phyloP scores from a whole-genome alignment of 805 yeast genomes.

The Zygosaccharomyces pseudorouxii region DNA sequence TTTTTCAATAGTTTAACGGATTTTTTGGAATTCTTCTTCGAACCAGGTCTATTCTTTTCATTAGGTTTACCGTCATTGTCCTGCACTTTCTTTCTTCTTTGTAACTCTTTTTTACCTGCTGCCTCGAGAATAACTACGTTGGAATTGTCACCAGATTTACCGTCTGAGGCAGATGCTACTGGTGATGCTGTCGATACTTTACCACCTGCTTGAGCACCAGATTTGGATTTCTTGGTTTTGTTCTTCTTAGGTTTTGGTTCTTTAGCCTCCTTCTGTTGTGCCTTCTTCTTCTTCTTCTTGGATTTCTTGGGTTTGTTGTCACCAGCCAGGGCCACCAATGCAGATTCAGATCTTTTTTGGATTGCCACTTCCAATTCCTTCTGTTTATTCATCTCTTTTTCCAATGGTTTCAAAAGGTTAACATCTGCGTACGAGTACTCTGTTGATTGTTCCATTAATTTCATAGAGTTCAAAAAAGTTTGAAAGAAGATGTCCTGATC shows the following conservation, averaged over 20 bases:
- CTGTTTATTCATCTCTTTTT: constrained; percentile 26
- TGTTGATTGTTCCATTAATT: constrained; percentile 19
- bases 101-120: constrained; percentile 31
- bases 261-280: constrained; percentile 9
- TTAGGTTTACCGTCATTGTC: constrained; percentile 1
- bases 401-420: constrained; percentile 28
- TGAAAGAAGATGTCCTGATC: constrained; percentile 30
- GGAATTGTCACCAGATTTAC: constrained; percentile 12
- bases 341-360: constrained; percentile 22
- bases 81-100: constrained; percentile 24
- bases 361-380: constrained; percentile 17
- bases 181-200: not conserved
- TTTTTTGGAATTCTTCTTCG: not conserved
- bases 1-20: constrained; percentile 7
- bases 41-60: constrained; percentile 14
- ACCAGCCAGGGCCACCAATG: constrained; percentile 29
- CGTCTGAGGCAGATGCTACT: not conserved
- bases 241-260: constrained; percentile 4
- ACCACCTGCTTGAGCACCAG: not conserved
- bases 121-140: constrained; percentile 32
- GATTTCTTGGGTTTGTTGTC: constrained; percentile 16
- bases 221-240: not conserved
- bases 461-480: constrained; percentile 31
- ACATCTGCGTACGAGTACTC: constrained; percentile 24
- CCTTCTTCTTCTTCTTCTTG: constrained; percentile 22